Base-by-base conservation (phyloP, 164 flowering plant species). In the Vitis vinifera region DNA sequence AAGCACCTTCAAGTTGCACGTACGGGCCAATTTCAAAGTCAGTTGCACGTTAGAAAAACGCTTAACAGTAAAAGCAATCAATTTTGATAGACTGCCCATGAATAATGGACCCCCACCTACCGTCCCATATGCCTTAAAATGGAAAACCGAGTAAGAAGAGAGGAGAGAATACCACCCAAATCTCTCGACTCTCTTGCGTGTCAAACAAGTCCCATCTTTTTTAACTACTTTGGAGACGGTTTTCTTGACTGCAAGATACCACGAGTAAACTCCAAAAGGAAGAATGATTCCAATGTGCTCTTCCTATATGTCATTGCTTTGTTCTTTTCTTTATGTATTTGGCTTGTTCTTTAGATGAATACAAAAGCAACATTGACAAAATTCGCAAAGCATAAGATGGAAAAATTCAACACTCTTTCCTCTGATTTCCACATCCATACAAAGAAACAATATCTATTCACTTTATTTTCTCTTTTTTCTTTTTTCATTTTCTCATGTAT, bases 201-300 rank as follows among this genome's bases (percentile, higher is more conserved):
- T 72, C 66, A 66, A 66, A 60, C 66, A 59, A 66, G 47, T 52
- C 70, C 53, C 55, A 0, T 31, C n/a, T 30, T 11, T 55, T 55
- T 31, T 29, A 68, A 68, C 60, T 17, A 64, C 69, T 65, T 48
- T 23, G 48, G 27, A 70, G 78, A 71, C 75, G 72, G 69, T 56
- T 67, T 73, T 51, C 61, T 78, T 71, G 72, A 74, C 76, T 63
- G 63, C 70, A 59, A 51, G 3, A 14, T 37, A 7, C 3, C 60
- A 12, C 71, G 66, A 65, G 61, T 62, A 67, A 73, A 48, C 15
- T 49, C 64, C 31, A 31, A 37, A 17, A 9, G 14, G 11, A 56
- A 27, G 29, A 37, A 37, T 11, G 47, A 56, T 7, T 14, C 9
- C 14, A 56, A 11, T 17, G 10, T 16, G 16, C 17, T 55, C 27